Base-by-base conservation (phyloP, 202 grass and related monocot genomes). In the Carex arenaria region DNA sequence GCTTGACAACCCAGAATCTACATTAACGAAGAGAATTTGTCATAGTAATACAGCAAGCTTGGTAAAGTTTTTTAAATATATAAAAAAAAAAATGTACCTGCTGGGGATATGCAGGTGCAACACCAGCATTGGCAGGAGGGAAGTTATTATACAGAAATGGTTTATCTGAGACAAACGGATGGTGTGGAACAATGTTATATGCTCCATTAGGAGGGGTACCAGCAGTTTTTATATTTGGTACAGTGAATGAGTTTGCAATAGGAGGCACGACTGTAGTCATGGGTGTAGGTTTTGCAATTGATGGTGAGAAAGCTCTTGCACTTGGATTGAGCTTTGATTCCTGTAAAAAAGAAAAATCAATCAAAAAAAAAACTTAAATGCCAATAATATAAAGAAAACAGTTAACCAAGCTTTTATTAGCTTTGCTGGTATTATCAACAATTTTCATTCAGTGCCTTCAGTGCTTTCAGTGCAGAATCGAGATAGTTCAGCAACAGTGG, bases 251-350 rank as follows among this genome's bases (percentile, higher is more conserved):
- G 89, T 87, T 92, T 52, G 75, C 68, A 81, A 84, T 18, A 78
- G 85, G 82, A 54, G 92, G 62, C 51, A 54, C 80, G 72, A 82
- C 81, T 86, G 86, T 74, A 71, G 67, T 18, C 67, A 83, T 15
- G 23, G 82, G 85, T 84, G 83, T 93, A 73, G 82, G 80, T 86
- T 89, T 98, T 60, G 84, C 57, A 88, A 89, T 84, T 78, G 87
- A 93, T 85, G 95, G 95, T 83, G 92, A 91, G 23, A 98, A 98
- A 85, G 86, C 82, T 85, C 88, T 92, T 72, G 95, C 95, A 70
- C 78, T 83, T 85, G 95, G 92, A 82, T 95, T 98, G 85, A 98
- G 92, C 86, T 95, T 98, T 59, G 88, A 98, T 85, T 89, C 89
- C 95, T 98, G 93, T 70, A 90, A 89, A 68, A 64, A 47, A 42